Conservation (phyloP, 495 filamentous ascomycete genomes). For the Hypoxylon trugodes region DNA sequence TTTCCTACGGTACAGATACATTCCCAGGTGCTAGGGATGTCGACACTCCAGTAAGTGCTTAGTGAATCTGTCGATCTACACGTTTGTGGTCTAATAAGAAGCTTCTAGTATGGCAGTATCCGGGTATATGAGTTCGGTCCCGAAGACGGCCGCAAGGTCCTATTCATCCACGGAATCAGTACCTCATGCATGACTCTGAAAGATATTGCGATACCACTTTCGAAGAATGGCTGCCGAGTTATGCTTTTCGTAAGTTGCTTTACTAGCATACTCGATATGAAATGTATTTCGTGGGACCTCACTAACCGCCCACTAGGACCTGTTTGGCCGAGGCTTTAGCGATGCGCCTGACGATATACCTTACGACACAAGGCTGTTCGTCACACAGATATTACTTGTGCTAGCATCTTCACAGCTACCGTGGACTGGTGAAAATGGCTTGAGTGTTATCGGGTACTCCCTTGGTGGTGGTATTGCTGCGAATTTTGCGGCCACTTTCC, state of each 20-base stretch:
- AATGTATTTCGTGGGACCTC: background rate
- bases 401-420: constrained; percentile 68
- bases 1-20: constrained; percentile 50
- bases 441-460: constrained; percentile 82
- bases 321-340: constrained; percentile 84
- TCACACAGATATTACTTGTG: constrained; percentile 75
- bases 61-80: background rate
- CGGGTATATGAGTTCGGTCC: constrained; percentile 92
- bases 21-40: constrained; percentile 58
- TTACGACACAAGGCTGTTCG: constrained; percentile 76
- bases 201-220: constrained; percentile 72
- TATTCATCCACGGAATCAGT: constrained; percentile 86
- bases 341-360: constrained; percentile 71
- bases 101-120: constrained; percentile 76
- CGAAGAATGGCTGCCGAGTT: constrained; percentile 79
- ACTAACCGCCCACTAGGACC: constrained; percentile 50
- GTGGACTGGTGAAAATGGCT: constrained; percentile 59
- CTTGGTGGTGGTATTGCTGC: constrained; percentile 81
- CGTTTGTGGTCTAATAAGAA: constrained; percentile 4
- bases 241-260: constrained; percentile 68
- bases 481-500: constrained; percentile 74
- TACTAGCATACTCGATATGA: background rate
- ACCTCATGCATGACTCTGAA: constrained; percentile 81
- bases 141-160: constrained; percentile 76
- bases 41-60: constrained; percentile 48